Conservation (phyloP, 345 rosid species). For the Syzygium grande region DNA sequence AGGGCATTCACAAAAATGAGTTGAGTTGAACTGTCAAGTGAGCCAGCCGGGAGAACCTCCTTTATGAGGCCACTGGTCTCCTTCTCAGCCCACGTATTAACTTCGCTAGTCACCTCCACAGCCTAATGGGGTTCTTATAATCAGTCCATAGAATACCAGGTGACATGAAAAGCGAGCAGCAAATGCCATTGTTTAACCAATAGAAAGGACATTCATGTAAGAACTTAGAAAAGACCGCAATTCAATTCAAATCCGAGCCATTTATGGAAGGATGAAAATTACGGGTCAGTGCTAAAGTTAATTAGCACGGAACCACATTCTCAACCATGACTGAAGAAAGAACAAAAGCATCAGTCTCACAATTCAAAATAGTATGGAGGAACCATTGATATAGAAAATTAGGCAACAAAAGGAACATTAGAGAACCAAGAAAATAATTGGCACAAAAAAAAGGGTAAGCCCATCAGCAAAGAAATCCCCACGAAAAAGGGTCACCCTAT, state of each 20-base stretch:
- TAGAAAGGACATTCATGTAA: background rate
- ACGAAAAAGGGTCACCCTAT: background rate
- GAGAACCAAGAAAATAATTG: background rate
- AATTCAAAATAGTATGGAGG: background rate
- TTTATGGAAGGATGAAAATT: background rate
- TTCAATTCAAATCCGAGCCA: background rate
- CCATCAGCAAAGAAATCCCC: background rate
- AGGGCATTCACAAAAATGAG: slow-evolving; percentile 71
- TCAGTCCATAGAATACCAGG: background rate
- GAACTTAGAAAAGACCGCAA: background rate
- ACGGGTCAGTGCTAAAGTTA: background rate
- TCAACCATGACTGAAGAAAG: background rate
- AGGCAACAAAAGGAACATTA: background rate
- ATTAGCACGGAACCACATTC: background rate
- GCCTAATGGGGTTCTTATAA: slow-evolving; percentile 32
- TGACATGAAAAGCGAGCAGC: background rate
- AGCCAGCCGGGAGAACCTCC: slow-evolving; percentile 60
- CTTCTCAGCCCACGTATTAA: slow-evolving; percentile 74
- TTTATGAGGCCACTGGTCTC: slow-evolving; percentile 64
- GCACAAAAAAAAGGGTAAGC: background rate
- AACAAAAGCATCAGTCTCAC: background rate
- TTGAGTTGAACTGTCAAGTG: slow-evolving; percentile 41
- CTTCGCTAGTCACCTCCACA: slow-evolving; percentile 46
- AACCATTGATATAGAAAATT: background rate
- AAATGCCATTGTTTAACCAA: background rate